A percentile compares a stretch with the other conserved stretches of the same genome.
Conservation (phyloP, 768 basidiomycete genomes). For the Tulasnella sp. region DNA sequence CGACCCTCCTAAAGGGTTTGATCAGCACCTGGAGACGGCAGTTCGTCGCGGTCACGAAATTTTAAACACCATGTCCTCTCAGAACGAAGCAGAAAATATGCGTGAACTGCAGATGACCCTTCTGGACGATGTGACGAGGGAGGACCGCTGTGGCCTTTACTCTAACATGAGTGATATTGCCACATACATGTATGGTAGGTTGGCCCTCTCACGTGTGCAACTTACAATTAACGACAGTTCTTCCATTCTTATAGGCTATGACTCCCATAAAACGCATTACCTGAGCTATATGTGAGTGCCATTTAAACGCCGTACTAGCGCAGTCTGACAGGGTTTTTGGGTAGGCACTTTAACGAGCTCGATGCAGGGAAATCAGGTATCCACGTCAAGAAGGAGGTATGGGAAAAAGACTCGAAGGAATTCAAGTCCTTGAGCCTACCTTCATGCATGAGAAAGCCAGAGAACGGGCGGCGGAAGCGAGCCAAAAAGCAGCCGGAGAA, state of each 20-base stretch:
- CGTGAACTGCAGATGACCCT: no score
- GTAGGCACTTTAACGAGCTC: slow-evolving; percentile 50
- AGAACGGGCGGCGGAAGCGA: neutral
- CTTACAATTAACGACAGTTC: neutral
- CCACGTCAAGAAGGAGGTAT: slow-evolving; percentile 39
- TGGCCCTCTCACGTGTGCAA: no score
- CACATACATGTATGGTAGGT: no score
- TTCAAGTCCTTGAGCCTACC: slow-evolving; percentile 21
- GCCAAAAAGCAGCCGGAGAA: neutral
- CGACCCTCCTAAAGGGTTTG: slow-evolving; percentile 45
- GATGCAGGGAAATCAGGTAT: slow-evolving; percentile 62
- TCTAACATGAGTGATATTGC: no score
- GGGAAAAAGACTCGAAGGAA: slow-evolving; percentile 34
- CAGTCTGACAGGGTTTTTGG: neutral
- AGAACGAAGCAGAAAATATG: no score
- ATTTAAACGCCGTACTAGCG: neutral
- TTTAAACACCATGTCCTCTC: no score
- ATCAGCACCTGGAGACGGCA: slow-evolving; percentile 42
- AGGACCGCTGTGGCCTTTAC: no score
- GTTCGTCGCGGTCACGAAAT: slow-evolving; percentile 48
- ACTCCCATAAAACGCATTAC: slow-evolving; percentile 45
- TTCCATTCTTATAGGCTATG: slow-evolving; percentile 38
- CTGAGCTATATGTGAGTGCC: slow-evolving; percentile 52
- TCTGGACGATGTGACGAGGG: no score
- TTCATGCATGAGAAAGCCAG: slow-evolving; percentile 28